Evolutionary conservation across 352 stramenopile genomes (phyloP), one percentile per base, ranked within the genome.

Genomic region (Phytopythium ostracodes): DNA sequence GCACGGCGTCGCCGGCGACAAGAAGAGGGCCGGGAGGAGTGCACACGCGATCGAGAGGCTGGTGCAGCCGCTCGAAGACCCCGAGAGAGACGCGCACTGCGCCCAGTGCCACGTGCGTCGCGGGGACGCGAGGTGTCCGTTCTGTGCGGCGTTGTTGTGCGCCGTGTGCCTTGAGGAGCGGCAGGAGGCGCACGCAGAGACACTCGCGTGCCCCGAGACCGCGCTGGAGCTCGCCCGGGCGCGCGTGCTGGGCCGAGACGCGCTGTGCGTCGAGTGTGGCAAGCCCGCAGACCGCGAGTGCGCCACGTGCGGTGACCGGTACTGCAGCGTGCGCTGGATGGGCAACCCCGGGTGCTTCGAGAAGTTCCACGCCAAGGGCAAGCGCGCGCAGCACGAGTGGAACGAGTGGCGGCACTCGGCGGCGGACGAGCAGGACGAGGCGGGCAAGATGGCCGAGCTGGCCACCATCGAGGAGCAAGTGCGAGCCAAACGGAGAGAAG

Each of bases 291-390:
- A 95, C 63, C 82, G 86, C 8, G 62, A 73, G 64, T 95, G 86
- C 35, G 60, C 58, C 25, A 77, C 60, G 12, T 95, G 86, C 46
- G 77, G 76, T 33, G 86, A 95, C 57, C 71, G 74, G 18, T 95
- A 95, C 66, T 95, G 84, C 66, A 94, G 86, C 56, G 83, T 87
- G 22, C 81, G 79, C 22, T 92, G 86, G 83, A 92, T 92, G 81
- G 85, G 85, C 38, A 89, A 94, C 64, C 65, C 84, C 8, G 85
- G 84, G 15, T 94, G 85, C 65, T 94, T 94, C 64, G 83, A 94
- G 68, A 71, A 76, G 29, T 94, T 92, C 65, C 85, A 94, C 59
- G 69, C 58, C 38, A 91, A 89, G 35, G 85, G 83, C 38, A 84
- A 82, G 60, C 81, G 85, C 36, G 73, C 73, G 4, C 72, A 87